Evolutionary conservation across 768 basidiomycete genomes (phyloP).

Genomic region (Russula ochroleuca): DNA sequence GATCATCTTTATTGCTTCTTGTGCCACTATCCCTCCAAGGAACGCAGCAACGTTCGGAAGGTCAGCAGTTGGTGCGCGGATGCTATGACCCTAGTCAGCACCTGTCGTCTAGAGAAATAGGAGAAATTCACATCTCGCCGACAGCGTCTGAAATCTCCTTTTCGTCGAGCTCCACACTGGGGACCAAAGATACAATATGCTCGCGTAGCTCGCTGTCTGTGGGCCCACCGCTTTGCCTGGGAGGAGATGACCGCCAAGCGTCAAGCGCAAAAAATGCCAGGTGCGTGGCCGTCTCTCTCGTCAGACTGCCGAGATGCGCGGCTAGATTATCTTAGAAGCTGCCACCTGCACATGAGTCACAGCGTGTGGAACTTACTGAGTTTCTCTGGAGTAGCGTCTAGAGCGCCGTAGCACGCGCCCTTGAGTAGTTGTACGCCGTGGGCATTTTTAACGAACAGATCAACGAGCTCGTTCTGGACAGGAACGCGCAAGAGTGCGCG

Average conservation of each 20-base stretch:
- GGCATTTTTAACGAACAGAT: slow-evolving; percentile 74
- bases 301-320: slow-evolving; percentile 38
- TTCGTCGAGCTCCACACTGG: slow-evolving; percentile 48
- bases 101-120: slow-evolving; percentile 7
- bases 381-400: slow-evolving; percentile 47
- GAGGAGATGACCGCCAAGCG: slow-evolving; percentile 29
- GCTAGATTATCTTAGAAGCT: slow-evolving; percentile 34
- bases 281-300: slow-evolving; percentile 64
- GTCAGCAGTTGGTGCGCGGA: slow-evolving; percentile 75
- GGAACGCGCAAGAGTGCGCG: slow-evolving; percentile 42
- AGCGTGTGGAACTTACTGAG: slow-evolving; percentile 42
- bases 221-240: slow-evolving; percentile 31
- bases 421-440: slow-evolving; percentile 65
- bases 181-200: slow-evolving; percentile 47
- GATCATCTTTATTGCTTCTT: slow-evolving; percentile 96
- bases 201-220: slow-evolving; percentile 50
- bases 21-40: slow-evolving; percentile 89
- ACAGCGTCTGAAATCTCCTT: slow-evolving; percentile 53
- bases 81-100: slow-evolving; percentile 44
- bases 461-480: slow-evolving; percentile 52
- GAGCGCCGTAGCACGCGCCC: slow-evolving; percentile 56
- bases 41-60: slow-evolving; percentile 92
- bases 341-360: not conserved
- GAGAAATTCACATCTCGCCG: slow-evolving; percentile 63
- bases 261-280: slow-evolving; percentile 65